phyloP scores from a whole-genome alignment of 2,329 filamentous ascomycete species.

The Pyrenochaeta sp. region DNA sequence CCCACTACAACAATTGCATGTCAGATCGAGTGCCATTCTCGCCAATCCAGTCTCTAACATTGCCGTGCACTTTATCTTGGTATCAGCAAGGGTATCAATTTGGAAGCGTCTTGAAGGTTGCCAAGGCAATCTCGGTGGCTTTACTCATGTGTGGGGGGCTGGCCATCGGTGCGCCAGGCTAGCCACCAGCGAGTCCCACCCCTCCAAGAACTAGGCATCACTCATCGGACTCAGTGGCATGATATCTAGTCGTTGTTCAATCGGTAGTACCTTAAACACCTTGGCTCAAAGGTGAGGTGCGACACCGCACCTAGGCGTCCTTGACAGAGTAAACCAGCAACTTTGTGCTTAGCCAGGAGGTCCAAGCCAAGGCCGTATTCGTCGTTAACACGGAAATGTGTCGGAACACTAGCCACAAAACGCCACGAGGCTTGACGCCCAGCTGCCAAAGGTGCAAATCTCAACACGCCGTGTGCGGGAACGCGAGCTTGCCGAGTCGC shows the following conservation, averaged over 20 bases:
- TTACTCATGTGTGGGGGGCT: constrained; percentile 7
- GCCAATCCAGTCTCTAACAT: constrained; percentile 11
- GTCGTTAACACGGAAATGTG: constrained; percentile 1
- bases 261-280: neutral
- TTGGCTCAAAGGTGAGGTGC: neutral
- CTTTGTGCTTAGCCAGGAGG: neutral
- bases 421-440: constrained; percentile 12
- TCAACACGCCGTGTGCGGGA: constrained; percentile 9
- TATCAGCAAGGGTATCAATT: constrained; percentile 10
- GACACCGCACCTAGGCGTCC: neutral
- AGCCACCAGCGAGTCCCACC: neutral
- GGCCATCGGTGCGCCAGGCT: neutral
- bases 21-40: constrained; percentile 6
- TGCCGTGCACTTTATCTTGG: constrained; percentile 10
- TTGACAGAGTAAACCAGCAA: too few species aligned
- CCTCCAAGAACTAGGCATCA: neutral
- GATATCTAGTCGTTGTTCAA: neutral
- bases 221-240: neutral
- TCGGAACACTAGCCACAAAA: constrained; percentile 8
- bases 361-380: constrained; percentile 5
- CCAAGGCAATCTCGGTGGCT: constrained; percentile 4
- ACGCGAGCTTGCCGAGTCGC: constrained; percentile 18
- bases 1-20: neutral
- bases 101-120: neutral
- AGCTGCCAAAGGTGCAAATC: neutral